Conservation (phyloP, 2,329 filamentous ascomycete genomes). For the Phialophora expanda region DNA sequence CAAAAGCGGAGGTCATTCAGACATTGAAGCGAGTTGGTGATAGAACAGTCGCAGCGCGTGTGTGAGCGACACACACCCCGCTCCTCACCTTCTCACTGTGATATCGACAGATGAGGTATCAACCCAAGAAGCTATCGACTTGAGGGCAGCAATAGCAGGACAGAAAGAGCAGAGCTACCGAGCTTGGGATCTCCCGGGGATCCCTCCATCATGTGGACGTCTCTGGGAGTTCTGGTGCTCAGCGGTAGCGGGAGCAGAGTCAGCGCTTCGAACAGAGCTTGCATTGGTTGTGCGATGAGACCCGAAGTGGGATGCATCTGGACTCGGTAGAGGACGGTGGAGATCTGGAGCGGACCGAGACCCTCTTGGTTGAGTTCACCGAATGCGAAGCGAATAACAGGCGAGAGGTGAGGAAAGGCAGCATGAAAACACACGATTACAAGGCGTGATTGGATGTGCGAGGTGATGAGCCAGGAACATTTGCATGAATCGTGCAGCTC, state of each 20-base stretch:
- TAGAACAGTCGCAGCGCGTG: conserved; percentile 26
- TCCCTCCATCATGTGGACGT: conserved; percentile 13
- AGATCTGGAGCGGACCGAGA: conserved; percentile 34
- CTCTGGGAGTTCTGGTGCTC: conserved; percentile 8
- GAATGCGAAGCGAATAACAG: conserved; percentile 3
- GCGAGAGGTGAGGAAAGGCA: conserved; percentile 8
- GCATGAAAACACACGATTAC: conserved; percentile 9
- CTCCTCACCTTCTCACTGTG: conserved; percentile 31
- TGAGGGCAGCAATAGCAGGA: conserved; percentile 28
- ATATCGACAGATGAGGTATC: conserved; percentile 27
- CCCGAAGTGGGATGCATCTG: conserved; percentile 15
- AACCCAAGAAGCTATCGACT: conserved; percentile 19
- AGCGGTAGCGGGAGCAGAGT: conserved; percentile 28
- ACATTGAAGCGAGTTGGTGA: conserved; percentile 3
- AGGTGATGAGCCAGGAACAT: conserved; percentile 24
- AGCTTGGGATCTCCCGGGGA: conserved; percentile 4
- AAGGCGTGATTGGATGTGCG: conserved; percentile 7
- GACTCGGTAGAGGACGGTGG: conserved; percentile 18
- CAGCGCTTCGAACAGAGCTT: conserved; percentile 35
- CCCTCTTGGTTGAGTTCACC: conserved; percentile 17
- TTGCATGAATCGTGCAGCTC: conserved; percentile 8
- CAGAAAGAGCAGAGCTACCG: conserved; percentile 18
- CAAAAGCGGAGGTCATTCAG: conserved; percentile 8
- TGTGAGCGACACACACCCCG: conserved; percentile 26
- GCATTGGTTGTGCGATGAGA: conserved; percentile 32